phyloP scores from a whole-genome alignment of 2,329 filamentous ascomycete species.

The Paecilomyces niveus region DNA sequence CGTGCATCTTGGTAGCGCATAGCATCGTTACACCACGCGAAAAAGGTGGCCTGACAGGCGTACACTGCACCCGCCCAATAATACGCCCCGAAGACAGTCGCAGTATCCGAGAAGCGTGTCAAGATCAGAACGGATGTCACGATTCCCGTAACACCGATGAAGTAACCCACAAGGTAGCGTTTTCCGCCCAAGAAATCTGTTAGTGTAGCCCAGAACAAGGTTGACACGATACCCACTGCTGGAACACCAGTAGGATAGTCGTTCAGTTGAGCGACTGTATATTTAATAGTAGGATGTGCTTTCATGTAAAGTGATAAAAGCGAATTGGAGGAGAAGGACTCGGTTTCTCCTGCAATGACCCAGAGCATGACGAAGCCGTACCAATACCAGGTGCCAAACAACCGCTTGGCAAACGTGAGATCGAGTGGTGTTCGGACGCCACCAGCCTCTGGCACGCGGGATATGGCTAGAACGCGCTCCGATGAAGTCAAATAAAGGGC shows the following conservation, averaged over 20 bases:
- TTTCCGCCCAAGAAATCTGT: neutral
- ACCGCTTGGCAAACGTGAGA: slow-evolving; percentile 18
- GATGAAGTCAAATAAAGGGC: neutral
- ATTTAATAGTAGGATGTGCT: slow-evolving; percentile 36
- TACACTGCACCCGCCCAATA: slow-evolving; percentile 66
- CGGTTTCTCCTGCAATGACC: slow-evolving; percentile 63
- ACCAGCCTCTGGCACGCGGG: neutral
- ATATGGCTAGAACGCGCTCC: neutral
- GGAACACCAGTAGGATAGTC: slow-evolving; percentile 49
- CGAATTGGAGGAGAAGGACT: slow-evolving; percentile 61
- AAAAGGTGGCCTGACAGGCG: slow-evolving; percentile 66
- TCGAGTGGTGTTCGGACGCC: slow-evolving; percentile 8
- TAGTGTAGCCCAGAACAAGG: slow-evolving; percentile 58
- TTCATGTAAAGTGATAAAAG: slow-evolving; percentile 49
- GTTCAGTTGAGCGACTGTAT: slow-evolving; percentile 45
- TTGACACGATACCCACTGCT: slow-evolving; percentile 47
- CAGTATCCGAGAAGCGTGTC: slow-evolving; percentile 44
- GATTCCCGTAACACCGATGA: neutral
- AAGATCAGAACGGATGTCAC: slow-evolving; percentile 39
- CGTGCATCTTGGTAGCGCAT: slow-evolving; percentile 58
- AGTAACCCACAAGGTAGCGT: neutral
- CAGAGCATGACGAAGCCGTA: slow-evolving; percentile 31
- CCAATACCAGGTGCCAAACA: slow-evolving; percentile 30
- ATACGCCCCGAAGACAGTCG: slow-evolving; percentile 57
- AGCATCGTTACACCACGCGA: slow-evolving; percentile 68